These are phyloP conservation scores for Rhizoctonia solani DNA, from an alignment of 1,284 basidiomycete species.

Conservation along the genomic window DNA sequence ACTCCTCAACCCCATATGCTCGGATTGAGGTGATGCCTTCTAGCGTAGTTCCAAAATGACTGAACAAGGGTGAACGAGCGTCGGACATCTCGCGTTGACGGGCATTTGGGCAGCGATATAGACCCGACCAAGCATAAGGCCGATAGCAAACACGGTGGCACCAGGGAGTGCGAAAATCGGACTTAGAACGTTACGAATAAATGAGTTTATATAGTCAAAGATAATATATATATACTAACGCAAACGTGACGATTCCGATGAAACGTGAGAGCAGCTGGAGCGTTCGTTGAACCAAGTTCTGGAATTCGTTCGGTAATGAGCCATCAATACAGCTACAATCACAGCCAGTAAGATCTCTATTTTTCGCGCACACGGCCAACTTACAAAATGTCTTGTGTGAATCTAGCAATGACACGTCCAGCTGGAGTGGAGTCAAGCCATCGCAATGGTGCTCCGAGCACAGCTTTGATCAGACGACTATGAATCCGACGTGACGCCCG, in stretches of 20 bases:
- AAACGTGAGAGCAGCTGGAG: constrained; percentile 48
- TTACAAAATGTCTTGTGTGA: constrained; percentile 50
- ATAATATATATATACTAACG: constrained; percentile 39
- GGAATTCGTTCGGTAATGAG: constrained; percentile 40
- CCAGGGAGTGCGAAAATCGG: constrained; percentile 50
- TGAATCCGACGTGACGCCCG: constrained; percentile 64
- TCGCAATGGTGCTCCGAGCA: constrained; percentile 62
- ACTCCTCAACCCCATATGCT: constrained; percentile 39
- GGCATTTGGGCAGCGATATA: constrained; percentile 73
- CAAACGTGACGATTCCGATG: constrained; percentile 48
- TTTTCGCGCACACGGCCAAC: constrained; percentile 44
- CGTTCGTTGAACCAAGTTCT: constrained; percentile 45
- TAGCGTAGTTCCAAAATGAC: constrained; percentile 39
- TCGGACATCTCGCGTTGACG: constrained; percentile 64
- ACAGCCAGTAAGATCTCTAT: constrained; percentile 31
- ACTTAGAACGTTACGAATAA: background rate
- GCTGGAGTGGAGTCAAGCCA: constrained; percentile 51
- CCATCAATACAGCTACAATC: constrained; percentile 34
- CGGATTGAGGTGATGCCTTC: constrained; percentile 46
- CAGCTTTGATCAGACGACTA: constrained; percentile 55
- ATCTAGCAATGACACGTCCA: constrained; percentile 50
- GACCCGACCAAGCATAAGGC: constrained; percentile 53
- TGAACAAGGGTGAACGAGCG: too few relatives aligned
- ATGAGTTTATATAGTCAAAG: background rate
- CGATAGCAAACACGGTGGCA: constrained; percentile 50